Evolutionary conservation across 106 monocot species (phyloP).

Genomic region (Gastrodia elata): DNA sequence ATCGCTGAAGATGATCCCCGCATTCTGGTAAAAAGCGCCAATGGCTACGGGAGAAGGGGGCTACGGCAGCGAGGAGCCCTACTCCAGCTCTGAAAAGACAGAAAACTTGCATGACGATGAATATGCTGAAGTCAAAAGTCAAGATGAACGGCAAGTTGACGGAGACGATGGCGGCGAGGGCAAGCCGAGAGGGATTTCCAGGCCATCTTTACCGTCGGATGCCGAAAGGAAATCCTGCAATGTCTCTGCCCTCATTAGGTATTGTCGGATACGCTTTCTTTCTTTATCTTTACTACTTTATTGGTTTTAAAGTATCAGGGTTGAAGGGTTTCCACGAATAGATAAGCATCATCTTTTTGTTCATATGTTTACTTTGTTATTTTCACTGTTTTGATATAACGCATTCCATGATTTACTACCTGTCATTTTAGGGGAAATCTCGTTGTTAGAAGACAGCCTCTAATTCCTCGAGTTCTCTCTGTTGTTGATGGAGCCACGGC

Average conservation of each 20-base stretch:
- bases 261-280: background rate
- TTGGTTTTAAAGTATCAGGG: background rate
- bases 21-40: background rate
- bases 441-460: slow-evolving; percentile 68
- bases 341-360: background rate
- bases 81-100: background rate
- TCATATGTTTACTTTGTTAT: background rate
- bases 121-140: background rate
- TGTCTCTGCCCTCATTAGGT: slow-evolving; percentile 17
- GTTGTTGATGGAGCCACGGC: slow-evolving; percentile 76
- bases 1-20: background rate
- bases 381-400: background rate
- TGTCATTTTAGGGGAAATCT: slow-evolving; percentile 62
- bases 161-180: background rate
- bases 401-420: background rate
- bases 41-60: background rate
- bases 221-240: slow-evolving; percentile 20
- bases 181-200: background rate
- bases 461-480: slow-evolving; percentile 85
- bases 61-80: slow-evolving; percentile 4
- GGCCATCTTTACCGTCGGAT: background rate
- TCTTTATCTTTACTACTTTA: background rate
- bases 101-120: slow-evolving; percentile 5
- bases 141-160: background rate
- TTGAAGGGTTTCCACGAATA: background rate